Conservation (phyloP, 2,329 filamentous ascomycete genomes). For the Corinectria fuckeliana region DNA sequence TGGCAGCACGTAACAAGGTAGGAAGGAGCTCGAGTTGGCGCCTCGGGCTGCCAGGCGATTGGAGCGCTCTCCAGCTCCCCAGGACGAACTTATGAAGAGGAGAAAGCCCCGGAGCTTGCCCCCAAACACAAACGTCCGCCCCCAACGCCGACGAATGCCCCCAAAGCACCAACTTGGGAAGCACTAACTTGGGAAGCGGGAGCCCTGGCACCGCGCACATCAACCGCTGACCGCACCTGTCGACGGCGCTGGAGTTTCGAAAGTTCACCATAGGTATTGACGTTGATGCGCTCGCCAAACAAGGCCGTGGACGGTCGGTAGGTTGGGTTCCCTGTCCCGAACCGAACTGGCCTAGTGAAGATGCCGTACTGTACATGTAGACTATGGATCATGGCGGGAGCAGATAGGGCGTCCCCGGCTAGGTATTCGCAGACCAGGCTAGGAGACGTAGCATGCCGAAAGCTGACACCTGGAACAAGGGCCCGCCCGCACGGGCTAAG, state of each 20-base stretch:
- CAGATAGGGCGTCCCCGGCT: background rate
- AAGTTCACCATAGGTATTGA: constrained; percentile 5
- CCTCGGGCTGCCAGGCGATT: constrained; percentile 29
- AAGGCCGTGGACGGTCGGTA: constrained; percentile 13
- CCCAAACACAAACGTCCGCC: constrained; percentile 25
- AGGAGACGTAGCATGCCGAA: constrained; percentile 4
- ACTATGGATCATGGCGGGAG: background rate
- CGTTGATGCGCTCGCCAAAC: constrained; percentile 1
- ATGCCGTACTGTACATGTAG: background rate
- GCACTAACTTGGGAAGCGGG: constrained; percentile 34
- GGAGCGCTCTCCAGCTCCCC: constrained; percentile 27
- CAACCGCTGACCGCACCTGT: constrained; percentile 3
- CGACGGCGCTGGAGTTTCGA: background rate
- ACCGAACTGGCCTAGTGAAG: constrained; percentile 22
- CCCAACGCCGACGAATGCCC: constrained; percentile 28
- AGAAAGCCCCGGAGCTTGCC: constrained; percentile 14
- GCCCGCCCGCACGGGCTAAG: background rate
- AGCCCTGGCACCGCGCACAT: constrained; percentile 27
- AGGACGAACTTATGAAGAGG: constrained; percentile 19
- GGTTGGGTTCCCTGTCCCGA: constrained; percentile 25
- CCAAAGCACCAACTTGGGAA: constrained; percentile 37
- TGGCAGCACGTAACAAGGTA: no score
- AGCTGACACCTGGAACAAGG: background rate
- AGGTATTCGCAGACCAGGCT: background rate
- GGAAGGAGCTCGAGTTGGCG: constrained; percentile 25